phyloP scores from a whole-genome alignment of 352 stramenopile genomes.

The Phytophthora hibernalis region DNA sequence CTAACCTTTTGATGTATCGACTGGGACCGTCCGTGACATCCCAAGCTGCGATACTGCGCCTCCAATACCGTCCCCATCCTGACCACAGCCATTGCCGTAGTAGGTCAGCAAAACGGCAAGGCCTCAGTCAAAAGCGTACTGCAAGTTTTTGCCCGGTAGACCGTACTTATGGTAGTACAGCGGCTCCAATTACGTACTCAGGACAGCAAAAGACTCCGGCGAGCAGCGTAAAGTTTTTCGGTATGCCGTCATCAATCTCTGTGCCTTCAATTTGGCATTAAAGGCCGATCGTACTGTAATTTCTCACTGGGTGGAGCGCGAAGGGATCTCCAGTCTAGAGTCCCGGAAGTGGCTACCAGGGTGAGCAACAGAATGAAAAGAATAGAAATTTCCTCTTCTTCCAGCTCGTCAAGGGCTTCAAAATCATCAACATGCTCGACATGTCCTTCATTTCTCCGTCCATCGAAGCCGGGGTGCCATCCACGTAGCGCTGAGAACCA shows the following conservation, averaged over 20 bases:
- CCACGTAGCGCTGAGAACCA: too few species aligned
- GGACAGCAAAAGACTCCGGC: neutral
- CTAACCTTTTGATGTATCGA: slow-evolving; percentile 6
- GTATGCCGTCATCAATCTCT: neutral
- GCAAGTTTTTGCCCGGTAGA: neutral
- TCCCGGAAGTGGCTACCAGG: too few species aligned
- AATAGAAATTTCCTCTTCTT: too few species aligned
- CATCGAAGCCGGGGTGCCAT: too few species aligned
- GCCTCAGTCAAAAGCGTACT: slow-evolving; percentile 6
- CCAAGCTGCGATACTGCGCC: neutral
- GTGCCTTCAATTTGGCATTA: too few species aligned
- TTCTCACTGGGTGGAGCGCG: too few species aligned
- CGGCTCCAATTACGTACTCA: neutral
- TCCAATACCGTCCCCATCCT: slow-evolving; percentile 7
- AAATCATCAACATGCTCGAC: too few species aligned
- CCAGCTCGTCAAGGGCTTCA: too few species aligned
- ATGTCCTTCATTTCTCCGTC: too few species aligned
- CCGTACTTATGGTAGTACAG: neutral
- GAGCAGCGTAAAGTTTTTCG: slow-evolving; percentile 1
- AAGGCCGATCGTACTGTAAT: too few species aligned
- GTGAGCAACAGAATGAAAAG: too few species aligned
- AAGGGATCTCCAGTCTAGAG: too few species aligned
- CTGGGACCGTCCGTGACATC: neutral
- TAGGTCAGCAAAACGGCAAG: slow-evolving; percentile 13
- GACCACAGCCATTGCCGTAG: slow-evolving; percentile 11